Percentiles rank a stretch among this genome's conserved stretches.
Conservation (phyloP, 139 green algal genomes). For the Chlorella sp. region DNA sequence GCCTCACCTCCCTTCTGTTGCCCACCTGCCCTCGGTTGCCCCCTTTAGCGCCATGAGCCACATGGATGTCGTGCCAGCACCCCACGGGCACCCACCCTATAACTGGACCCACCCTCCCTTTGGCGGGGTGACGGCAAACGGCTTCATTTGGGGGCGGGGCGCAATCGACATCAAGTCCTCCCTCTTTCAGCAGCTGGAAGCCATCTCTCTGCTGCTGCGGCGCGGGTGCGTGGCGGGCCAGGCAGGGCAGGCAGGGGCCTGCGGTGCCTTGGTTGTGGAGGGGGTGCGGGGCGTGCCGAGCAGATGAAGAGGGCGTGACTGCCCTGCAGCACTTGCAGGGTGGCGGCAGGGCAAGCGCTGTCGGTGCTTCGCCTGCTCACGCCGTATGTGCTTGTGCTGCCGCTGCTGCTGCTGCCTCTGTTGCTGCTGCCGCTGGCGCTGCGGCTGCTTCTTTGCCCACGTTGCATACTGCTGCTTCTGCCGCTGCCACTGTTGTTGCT, state of each 20-base stretch:
- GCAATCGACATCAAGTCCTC: constrained; percentile 75
- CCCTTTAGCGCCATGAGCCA: constrained; percentile 60
- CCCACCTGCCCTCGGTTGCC: background rate
- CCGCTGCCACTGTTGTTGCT: constrained; percentile 19
- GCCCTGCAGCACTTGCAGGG: background rate
- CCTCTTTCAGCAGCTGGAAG: constrained; percentile 71
- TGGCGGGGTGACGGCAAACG: constrained; percentile 57
- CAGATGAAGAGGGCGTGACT: background rate
- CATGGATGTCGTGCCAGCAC: constrained; percentile 80
- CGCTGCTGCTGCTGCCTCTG: background rate
- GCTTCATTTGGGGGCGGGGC: constrained; percentile 77
- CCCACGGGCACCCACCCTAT: background rate
- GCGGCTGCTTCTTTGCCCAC: too few relatives aligned
- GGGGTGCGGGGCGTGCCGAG: background rate
- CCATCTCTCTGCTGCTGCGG: constrained; percentile 59
- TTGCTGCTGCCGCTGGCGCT: background rate
- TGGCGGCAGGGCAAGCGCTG: too few relatives aligned
- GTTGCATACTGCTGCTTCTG: constrained; percentile 5
- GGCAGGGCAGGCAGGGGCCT: too few relatives aligned
- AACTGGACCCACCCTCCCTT: constrained; percentile 77
- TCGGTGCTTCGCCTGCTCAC: too few relatives aligned
- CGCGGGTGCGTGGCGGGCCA: constrained; percentile 3
- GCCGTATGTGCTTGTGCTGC: background rate
- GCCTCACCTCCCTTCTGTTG: background rate
- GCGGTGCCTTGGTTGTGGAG: too few relatives aligned